Evolutionary conservation across 768 basidiomycete genomes (phyloP).

Genomic region (Hygrocybe coccinea): DNA sequence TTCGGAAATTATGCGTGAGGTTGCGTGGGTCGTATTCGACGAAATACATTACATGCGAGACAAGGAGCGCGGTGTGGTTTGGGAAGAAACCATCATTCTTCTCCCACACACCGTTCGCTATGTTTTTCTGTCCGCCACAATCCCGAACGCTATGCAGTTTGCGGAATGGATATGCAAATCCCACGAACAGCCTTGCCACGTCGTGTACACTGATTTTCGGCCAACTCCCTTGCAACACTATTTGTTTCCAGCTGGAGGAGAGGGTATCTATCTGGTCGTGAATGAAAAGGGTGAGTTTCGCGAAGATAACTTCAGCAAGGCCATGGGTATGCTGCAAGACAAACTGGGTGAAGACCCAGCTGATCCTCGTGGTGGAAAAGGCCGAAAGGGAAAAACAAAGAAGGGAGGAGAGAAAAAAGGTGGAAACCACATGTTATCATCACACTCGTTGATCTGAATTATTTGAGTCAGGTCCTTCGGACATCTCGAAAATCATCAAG

Average conservation of each 20-base stretch:
- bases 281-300: conserved; percentile 97
- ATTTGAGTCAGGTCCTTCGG: conserved; percentile 61
- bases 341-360: conserved; percentile 87
- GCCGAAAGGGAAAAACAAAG: conserved; percentile 85
- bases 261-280: conserved; percentile 97
- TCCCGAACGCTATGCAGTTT: conserved; percentile 99
- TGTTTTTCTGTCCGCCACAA: conserved; percentile 98
- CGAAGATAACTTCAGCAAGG: conserved; percentile 96
- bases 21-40: conserved; percentile 99
- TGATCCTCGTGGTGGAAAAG: conserved; percentile 77
- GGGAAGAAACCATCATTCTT: conserved; percentile 98
- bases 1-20: conserved; percentile 98
- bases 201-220: conserved; percentile 98
- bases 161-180: conserved; percentile 98
- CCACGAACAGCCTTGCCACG: conserved; percentile 96
- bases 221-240: conserved; percentile 98
- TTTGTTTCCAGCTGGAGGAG: conserved; percentile 92
- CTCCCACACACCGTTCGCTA: conserved; percentile 95
- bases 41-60: conserved; percentile 99
- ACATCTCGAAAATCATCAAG: conserved; percentile 95
- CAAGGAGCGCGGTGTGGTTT: conserved; percentile 97
- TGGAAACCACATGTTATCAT: conserved; percentile 20
- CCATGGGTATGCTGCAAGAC: conserved; percentile 91
- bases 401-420: conserved; percentile 95
- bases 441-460: background rate